Base-by-base conservation (phyloP, 306 rosid species). In the Vicia sativa region DNA sequence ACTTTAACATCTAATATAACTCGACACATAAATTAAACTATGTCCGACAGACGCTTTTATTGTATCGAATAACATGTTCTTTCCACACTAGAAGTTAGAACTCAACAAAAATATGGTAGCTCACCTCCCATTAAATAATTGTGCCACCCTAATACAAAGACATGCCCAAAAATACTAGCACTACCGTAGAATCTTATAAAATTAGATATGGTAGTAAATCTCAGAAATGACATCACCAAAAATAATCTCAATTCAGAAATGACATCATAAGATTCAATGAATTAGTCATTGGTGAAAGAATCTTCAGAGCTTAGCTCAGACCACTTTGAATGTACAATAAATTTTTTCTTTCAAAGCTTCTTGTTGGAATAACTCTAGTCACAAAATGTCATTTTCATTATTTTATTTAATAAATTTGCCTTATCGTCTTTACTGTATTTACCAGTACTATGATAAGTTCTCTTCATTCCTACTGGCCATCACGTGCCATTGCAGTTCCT, bases 401-500 rank as follows among this genome's bases (percentile, higher is more conserved):
- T 41, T 46, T 57, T 7, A 62, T 72, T 39, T 4, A 28, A 16
- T 35, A 19, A 19, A 21, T 45, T 2, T 23, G 35, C 61, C 49
- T 38, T 66, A 15, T 72, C 70, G 11, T 38, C 58, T 56, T 65
- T 77, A 69, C 69, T 65, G 73, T 38, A 77, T 71, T 77, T 37
- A 57, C 43, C 50, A 65, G 59, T 9, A 16, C 19, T 39, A 52
- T 49, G 53, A 71, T 61, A 44, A 50, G 46, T 61, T 78, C 44
- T 21, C 80, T 71, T 62, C 44, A 79, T 70, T 68, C 72, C 83
- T 57, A 72, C 81, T 73, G 77, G 84, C 75, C 78, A 71, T 82
- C 89, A 82, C 83, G 83, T 78, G 93, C 77, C 76, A 42, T 75
- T 60, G 77, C 78, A 54, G 78, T 35, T 68, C 63, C 68, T 69